Evolutionary conservation across 352 stramenopile species (phyloP).

Genomic region (Thraustotheca clavata): DNA sequence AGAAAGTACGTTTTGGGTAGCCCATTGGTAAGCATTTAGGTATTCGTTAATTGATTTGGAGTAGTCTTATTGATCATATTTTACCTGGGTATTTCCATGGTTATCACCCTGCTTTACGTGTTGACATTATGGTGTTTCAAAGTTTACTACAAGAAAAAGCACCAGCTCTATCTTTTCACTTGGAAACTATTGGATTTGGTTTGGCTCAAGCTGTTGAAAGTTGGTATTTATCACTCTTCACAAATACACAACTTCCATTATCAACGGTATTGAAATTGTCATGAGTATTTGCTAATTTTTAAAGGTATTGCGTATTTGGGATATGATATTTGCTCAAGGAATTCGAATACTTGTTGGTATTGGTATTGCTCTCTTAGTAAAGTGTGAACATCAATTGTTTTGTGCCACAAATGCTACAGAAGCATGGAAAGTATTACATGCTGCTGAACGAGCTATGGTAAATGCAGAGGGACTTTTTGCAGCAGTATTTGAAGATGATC

Average conservation of each 20-base stretch:
- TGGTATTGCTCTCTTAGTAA: constrained; percentile 55
- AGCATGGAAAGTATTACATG: constrained; percentile 39
- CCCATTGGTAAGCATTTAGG: constrained; percentile 47
- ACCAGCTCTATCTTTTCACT: constrained; percentile 42
- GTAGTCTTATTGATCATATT: background rate
- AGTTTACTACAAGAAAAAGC: constrained; percentile 42
- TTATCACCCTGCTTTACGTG: constrained; percentile 55
- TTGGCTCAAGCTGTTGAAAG: constrained; percentile 48
- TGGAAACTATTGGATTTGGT: constrained; percentile 41
- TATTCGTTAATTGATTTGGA: constrained; percentile 21
- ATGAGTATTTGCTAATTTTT: background rate
- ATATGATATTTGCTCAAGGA: constrained; percentile 65
- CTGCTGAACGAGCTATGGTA: constrained; percentile 51
- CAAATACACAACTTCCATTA: constrained; percentile 47
- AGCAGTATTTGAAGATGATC: constrained; percentile 65
- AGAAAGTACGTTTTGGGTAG: constrained; percentile 72
- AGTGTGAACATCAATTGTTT: constrained; percentile 58
- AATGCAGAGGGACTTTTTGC: constrained; percentile 66
- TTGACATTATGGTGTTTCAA: constrained; percentile 52
- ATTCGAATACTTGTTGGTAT: constrained; percentile 63
- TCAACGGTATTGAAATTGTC: constrained; percentile 35
- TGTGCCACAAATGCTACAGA: constrained; percentile 42
- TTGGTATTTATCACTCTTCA: constrained; percentile 75
- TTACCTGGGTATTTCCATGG: constrained; percentile 74
- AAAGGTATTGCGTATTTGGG: constrained; percentile 67